Conservation (phyloP, 805 yeast species). For the Hermanozyma aechmeae region DNA sequence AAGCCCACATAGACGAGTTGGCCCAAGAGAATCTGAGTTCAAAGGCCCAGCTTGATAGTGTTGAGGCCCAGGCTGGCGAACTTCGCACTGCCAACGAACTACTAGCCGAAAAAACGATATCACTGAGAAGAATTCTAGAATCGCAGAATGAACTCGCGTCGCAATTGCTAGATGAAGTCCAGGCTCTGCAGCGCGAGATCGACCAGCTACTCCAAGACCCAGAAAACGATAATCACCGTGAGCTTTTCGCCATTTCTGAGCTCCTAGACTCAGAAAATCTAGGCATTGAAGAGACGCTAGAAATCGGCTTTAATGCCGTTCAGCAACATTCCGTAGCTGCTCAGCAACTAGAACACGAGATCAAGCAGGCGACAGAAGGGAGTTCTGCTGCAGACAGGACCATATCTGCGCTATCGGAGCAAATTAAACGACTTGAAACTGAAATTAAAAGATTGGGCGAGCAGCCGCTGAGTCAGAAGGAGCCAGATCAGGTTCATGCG, state of each 20-base stretch:
- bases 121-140: no score
- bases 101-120: no score
- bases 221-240: constrained; percentile 8
- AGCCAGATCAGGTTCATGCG: constrained; percentile 9
- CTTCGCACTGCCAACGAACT: no score
- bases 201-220: constrained; percentile 5
- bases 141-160: no score
- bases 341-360: constrained; percentile 1
- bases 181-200: constrained; percentile 10
- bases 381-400: no score
- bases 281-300: constrained; percentile 7
- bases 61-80: no score
- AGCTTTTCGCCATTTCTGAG: constrained; percentile 6
- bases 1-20: constrained; percentile 22
- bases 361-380: constrained; percentile 3
- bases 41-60: no score
- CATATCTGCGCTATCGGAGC: no score
- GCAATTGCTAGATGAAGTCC: constrained; percentile 15
- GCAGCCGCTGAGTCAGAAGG: no score
- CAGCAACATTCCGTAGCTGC: constrained; percentile 3
- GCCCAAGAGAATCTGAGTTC: constrained; percentile 12
- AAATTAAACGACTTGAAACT: no score
- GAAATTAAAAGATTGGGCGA: no score
- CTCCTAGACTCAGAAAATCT: constrained; percentile 8
- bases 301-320: constrained; percentile 6